phyloP scores from a whole-genome alignment of 176 grass and related monocot genomes.

The Oryza longistaminata region DNA sequence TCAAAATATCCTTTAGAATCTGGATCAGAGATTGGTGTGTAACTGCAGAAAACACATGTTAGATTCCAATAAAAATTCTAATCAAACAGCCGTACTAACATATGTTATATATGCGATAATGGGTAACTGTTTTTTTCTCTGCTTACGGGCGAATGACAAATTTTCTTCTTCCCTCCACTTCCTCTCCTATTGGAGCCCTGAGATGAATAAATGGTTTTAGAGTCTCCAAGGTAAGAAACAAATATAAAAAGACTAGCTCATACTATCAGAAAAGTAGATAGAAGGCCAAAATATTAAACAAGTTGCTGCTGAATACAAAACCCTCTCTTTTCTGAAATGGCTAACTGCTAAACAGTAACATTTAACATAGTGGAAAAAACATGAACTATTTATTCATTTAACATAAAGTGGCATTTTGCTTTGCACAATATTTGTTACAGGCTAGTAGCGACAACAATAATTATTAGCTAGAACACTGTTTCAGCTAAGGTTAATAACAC shows the following conservation, averaged over 20 bases:
- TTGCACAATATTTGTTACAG: background rate
- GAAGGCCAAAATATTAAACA: background rate
- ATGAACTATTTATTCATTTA: background rate
- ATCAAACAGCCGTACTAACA: background rate
- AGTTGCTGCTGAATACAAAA: background rate
- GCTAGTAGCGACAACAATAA: background rate
- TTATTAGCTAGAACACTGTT: conserved; percentile 16
- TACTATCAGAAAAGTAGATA: background rate
- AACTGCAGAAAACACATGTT: conserved; percentile 58
- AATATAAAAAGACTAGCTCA: conserved; percentile 10
- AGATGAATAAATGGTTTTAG: conserved; percentile 22
- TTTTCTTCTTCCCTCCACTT: conserved; percentile 86
- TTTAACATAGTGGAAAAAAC: conserved; percentile 15
- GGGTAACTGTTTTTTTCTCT: background rate
- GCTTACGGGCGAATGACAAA: conserved; percentile 92
- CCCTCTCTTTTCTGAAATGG: background rate
- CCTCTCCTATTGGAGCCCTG: conserved; percentile 89
- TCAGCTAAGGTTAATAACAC: background rate
- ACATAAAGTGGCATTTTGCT: background rate
- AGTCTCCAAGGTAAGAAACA: conserved; percentile 5
- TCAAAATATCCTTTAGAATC: conserved; percentile 95
- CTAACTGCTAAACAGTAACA: background rate
- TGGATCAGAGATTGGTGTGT: conserved; percentile 87
- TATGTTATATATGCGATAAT: background rate
- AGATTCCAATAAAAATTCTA: conserved; percentile 7